Conservation (phyloP, 495 filamentous ascomycete species). For the Penicillium ochrochloron region DNA sequence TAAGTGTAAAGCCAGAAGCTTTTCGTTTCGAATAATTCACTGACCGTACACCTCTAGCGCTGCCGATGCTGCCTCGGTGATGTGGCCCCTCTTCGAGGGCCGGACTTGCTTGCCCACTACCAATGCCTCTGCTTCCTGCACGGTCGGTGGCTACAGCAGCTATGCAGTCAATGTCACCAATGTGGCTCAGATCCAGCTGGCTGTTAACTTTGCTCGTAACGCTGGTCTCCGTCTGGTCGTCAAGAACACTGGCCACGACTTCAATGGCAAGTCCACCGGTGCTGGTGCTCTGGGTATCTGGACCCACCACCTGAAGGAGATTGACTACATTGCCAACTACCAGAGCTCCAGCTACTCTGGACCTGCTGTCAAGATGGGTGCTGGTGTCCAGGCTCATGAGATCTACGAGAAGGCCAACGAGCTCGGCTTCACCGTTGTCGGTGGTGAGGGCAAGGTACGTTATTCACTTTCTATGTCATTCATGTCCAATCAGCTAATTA, state of each 20-base stretch:
- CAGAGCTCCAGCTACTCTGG: slow-evolving; percentile 44
- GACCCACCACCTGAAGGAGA: slow-evolving; percentile 62
- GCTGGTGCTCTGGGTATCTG: slow-evolving; percentile 60
- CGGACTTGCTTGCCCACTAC: slow-evolving; percentile 40
- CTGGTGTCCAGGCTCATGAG: slow-evolving; percentile 59
- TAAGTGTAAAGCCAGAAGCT: slow-evolving; percentile 14
- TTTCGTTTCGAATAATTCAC: not conserved
- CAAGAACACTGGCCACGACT: slow-evolving; percentile 76
- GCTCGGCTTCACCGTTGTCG: slow-evolving; percentile 55
- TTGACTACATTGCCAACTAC: slow-evolving; percentile 44
- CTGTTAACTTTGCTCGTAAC: slow-evolving; percentile 66
- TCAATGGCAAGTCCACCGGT: slow-evolving; percentile 61
- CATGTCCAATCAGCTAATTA: not conserved
- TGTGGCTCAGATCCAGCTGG: slow-evolving; percentile 58
- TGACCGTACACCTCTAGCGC: slow-evolving; percentile 22
- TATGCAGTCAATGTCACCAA: slow-evolving; percentile 64
- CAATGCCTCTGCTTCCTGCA: slow-evolving; percentile 49
- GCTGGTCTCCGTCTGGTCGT: slow-evolving; percentile 61
- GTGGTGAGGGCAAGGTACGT: slow-evolving; percentile 53
- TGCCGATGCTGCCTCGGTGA: slow-evolving; percentile 44
- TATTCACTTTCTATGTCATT: not conserved
- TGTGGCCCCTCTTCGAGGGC: slow-evolving; percentile 51
- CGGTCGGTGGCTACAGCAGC: slow-evolving; percentile 59
- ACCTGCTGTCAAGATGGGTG: slow-evolving; percentile 58
- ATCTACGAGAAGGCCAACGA: slow-evolving; percentile 53